These are phyloP conservation scores for Beauveria brongniartii DNA, from an alignment of 2,329 filamentous ascomycete species.

Conservation along the genomic window DNA sequence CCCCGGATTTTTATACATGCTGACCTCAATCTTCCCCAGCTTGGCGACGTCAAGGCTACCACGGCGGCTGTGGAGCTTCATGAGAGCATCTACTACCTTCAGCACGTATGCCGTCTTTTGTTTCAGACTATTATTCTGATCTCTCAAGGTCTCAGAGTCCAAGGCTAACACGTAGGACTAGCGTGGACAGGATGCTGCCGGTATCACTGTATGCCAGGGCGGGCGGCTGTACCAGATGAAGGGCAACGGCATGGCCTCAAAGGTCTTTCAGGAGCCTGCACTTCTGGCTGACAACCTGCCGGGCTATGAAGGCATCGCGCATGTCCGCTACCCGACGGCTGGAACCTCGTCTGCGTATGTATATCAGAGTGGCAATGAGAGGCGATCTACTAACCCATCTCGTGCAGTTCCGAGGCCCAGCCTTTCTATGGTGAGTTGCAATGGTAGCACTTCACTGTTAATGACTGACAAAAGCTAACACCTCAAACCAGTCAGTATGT, in stretches of 20 bases:
- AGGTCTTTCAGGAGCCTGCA: slow-evolving; percentile 34
- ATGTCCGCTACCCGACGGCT: slow-evolving; percentile 83
- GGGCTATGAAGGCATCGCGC: slow-evolving; percentile 45
- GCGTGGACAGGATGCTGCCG: slow-evolving; percentile 80
- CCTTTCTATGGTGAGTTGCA: slow-evolving; percentile 61
- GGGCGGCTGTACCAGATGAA: slow-evolving; percentile 85
- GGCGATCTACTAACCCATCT: neutral
- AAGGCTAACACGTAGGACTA: slow-evolving; percentile 29
- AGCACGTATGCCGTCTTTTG: slow-evolving; percentile 31
- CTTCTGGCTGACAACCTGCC: neutral
- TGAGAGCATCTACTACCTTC: slow-evolving; percentile 63
- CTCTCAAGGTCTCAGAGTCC: neutral
- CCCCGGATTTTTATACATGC: neutral
- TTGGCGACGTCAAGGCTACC: slow-evolving; percentile 26
- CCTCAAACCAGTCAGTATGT: slow-evolving; percentile 3
- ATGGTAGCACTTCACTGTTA: neutral
- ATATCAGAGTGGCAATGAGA: neutral
- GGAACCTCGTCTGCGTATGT: slow-evolving; percentile 56
- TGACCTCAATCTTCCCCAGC: slow-evolving; percentile 14
- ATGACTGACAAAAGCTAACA: neutral
- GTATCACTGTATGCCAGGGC: slow-evolving; percentile 69
- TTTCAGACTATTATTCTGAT: neutral
- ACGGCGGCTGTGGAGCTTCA: slow-evolving; percentile 57
- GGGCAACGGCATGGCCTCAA: slow-evolving; percentile 78
- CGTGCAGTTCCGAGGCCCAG: slow-evolving; percentile 69